Conservation (phyloP, 768 basidiomycete species). For the Termitomyces sp. region DNA sequence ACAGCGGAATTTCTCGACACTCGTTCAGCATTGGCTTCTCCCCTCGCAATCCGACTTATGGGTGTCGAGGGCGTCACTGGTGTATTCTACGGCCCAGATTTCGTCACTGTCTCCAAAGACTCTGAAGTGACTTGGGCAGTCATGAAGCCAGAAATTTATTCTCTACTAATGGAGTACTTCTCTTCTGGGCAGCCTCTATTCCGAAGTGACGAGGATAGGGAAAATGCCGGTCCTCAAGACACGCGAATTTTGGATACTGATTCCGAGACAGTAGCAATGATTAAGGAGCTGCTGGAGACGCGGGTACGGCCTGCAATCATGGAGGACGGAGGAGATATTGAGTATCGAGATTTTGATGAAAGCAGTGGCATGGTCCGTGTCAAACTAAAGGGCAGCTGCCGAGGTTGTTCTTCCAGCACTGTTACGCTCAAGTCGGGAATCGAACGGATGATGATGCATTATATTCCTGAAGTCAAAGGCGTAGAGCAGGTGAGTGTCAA, state of each 20-base stretch:
- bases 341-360: slow-evolving; percentile 88
- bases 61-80: slow-evolving; percentile 86
- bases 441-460: slow-evolving; percentile 99
- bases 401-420: slow-evolving; percentile 90
- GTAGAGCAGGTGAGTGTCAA: slow-evolving; percentile 67
- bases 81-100: slow-evolving; percentile 97
- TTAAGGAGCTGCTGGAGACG: slow-evolving; percentile 95
- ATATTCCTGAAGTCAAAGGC: slow-evolving; percentile 92
- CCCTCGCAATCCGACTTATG: slow-evolving; percentile 92
- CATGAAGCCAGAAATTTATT: slow-evolving; percentile 95
- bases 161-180: slow-evolving; percentile 95
- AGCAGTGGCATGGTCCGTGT: slow-evolving; percentile 74
- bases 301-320: slow-evolving; percentile 94
- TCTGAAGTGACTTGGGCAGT: slow-evolving; percentile 82
- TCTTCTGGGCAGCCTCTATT: slow-evolving; percentile 87
- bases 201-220: slow-evolving; percentile 72
- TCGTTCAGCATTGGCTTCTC: slow-evolving; percentile 79
- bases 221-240: slow-evolving; percentile 85
- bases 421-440: slow-evolving; percentile 97
- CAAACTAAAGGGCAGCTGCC: slow-evolving; percentile 94
- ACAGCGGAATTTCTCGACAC: slow-evolving; percentile 94
- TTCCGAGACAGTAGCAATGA: slow-evolving; percentile 97
- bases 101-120: slow-evolving; percentile 93
- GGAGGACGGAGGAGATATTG: slow-evolving; percentile 99
- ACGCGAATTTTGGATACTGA: slow-evolving; percentile 92